Conservation (phyloP, 106 monocot genomes). For the Dioscorea alata region DNA sequence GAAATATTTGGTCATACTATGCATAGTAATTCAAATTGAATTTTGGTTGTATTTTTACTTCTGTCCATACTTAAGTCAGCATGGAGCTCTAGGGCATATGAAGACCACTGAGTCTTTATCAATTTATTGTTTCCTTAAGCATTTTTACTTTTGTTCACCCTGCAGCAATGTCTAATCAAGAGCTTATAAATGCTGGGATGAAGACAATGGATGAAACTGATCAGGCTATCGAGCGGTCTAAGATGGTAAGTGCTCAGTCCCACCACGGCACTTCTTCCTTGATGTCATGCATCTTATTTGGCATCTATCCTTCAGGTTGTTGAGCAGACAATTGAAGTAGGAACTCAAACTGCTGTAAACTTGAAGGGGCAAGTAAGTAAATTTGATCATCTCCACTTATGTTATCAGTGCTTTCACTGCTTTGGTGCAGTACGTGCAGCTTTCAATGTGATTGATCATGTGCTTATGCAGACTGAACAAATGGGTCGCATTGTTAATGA, state of each 20-base stretch:
- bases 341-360: constrained; percentile 75
- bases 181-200: constrained; percentile 70
- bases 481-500: constrained; percentile 92
- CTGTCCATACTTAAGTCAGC: too few relatives aligned
- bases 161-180: constrained; percentile 90
- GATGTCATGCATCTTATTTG: constrained; percentile 8
- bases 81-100: too few relatives aligned
- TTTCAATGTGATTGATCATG: not conserved
- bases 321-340: constrained; percentile 91
- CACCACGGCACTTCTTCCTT: too few relatives aligned
- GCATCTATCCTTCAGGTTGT: constrained; percentile 60
- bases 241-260: constrained; percentile 33
- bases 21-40: too few relatives aligned
- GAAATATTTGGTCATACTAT: too few relatives aligned
- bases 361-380: constrained; percentile 79
- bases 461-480: constrained; percentile 72
- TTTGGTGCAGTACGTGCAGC: too few relatives aligned
- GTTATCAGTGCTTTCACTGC: not conserved
- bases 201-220: constrained; percentile 91
- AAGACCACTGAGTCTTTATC: too few relatives aligned
- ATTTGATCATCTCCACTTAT: not conserved
- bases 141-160: not conserved
- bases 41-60: too few relatives aligned
- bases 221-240: constrained; percentile 90
- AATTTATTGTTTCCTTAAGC: too few relatives aligned